Evolutionary conservation across 2,329 filamentous ascomycete species (phyloP).

Genomic region (Exophiala sp.): DNA sequence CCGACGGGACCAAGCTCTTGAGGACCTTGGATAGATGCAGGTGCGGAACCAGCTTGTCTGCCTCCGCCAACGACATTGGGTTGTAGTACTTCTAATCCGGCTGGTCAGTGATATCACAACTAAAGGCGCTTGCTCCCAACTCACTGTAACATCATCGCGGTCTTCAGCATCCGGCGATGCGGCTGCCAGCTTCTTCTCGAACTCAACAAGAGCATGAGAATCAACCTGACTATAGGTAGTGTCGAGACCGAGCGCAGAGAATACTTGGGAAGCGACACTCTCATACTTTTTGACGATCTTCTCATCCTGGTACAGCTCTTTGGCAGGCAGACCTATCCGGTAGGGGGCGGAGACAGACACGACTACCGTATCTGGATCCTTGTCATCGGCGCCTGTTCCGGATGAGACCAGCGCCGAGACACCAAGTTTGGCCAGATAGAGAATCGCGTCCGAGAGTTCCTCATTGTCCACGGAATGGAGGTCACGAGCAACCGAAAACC

Average conservation of each 20-base stretch:
- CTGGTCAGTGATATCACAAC: not conserved
- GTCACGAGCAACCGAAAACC: constrained; percentile 13
- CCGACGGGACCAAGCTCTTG: constrained; percentile 46
- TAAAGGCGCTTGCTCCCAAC: not conserved
- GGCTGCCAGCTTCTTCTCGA: constrained; percentile 57
- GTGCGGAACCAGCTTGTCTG: constrained; percentile 50
- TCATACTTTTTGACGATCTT: constrained; percentile 50
- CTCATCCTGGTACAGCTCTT: constrained; percentile 55
- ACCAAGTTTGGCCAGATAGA: constrained; percentile 37
- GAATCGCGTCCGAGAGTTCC: constrained; percentile 34
- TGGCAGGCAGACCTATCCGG: constrained; percentile 54
- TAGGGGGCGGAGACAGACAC: constrained; percentile 43
- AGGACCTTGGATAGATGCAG: constrained; percentile 52
- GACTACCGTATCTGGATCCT: constrained; percentile 50
- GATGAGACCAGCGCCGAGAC: constrained; percentile 34
- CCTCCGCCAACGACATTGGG: constrained; percentile 53
- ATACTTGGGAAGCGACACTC: constrained; percentile 39
- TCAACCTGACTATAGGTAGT: constrained; percentile 29
- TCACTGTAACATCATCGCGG: constrained; percentile 52
- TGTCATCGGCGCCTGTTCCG: constrained; percentile 44
- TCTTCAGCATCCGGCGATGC: constrained; percentile 55
- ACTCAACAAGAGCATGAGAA: constrained; percentile 45
- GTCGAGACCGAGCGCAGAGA: constrained; percentile 36
- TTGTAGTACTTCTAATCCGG: constrained; percentile 53
- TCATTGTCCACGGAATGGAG: constrained; percentile 28